These are phyloP conservation scores for Fusarium praegraminearum DNA, from an alignment of 2,329 filamentous ascomycete species.

Conservation along the genomic window DNA sequence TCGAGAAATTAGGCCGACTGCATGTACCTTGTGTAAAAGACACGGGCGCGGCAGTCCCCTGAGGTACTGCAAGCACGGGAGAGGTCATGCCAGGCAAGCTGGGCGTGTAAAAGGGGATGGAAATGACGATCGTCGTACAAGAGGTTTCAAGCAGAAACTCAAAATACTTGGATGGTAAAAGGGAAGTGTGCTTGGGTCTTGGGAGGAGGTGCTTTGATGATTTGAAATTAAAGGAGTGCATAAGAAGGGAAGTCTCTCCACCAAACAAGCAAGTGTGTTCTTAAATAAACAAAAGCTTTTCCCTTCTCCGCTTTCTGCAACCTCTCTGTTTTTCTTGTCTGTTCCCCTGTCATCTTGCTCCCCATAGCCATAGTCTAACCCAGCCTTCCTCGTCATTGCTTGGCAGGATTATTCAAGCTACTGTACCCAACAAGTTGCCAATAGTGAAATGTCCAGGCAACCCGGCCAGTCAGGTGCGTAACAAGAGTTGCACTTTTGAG, in stretches of 20 bases:
- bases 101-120: neutral
- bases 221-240: slow-evolving; percentile 36
- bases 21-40: slow-evolving; percentile 40
- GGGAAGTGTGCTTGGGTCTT: slow-evolving; percentile 1
- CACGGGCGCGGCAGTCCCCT: slow-evolving; percentile 28
- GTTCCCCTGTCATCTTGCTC: neutral
- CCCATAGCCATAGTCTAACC: slow-evolving; percentile 6
- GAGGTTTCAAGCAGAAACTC: slow-evolving; percentile 27
- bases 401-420: slow-evolving; percentile 26
- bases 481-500: slow-evolving; percentile 17
- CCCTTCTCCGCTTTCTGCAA: slow-evolving; percentile 10
- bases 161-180: slow-evolving; percentile 13
- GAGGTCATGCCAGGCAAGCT: slow-evolving; percentile 30
- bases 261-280: slow-evolving; percentile 24
- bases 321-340: neutral
- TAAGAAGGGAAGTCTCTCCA: slow-evolving; percentile 18
- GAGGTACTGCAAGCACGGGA: slow-evolving; percentile 1
- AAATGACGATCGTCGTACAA: slow-evolving; percentile 36
- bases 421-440: slow-evolving; percentile 7
- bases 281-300: slow-evolving; percentile 31
- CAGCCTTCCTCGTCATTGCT: slow-evolving; percentile 36
- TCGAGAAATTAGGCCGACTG: slow-evolving; percentile 45
- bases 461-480: slow-evolving; percentile 30
- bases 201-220: slow-evolving; percentile 10
- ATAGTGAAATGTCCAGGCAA: neutral